Evolutionary conservation across 2,329 filamentous ascomycete genomes (phyloP).

Genomic region (Pezicula carpinea): DNA sequence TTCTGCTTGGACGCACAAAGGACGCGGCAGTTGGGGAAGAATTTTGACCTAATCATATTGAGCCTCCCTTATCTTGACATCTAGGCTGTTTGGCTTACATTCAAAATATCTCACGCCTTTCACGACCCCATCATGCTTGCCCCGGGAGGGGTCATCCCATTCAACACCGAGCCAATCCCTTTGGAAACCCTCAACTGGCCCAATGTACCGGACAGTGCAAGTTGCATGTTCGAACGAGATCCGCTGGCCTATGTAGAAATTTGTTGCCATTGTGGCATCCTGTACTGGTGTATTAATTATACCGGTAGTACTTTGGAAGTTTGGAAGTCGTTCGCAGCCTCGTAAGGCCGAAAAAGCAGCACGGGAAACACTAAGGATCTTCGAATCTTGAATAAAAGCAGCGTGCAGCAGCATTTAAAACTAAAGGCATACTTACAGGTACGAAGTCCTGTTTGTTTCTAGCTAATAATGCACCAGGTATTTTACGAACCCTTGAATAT

Average conservation of each 20-base stretch:
- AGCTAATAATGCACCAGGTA: too few relatives aligned
- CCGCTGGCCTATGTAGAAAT: slow-evolving; percentile 60
- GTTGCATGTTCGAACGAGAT: slow-evolving; percentile 72
- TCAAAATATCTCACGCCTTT: slow-evolving; percentile 75
- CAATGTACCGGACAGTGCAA: slow-evolving; percentile 83
- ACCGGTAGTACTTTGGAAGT: neutral
- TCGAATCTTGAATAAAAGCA: too few relatives aligned
- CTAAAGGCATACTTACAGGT: too few relatives aligned
- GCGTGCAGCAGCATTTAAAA: too few relatives aligned
- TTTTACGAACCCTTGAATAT: too few relatives aligned
- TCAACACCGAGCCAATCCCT: slow-evolving; percentile 87
- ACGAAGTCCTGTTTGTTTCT: too few relatives aligned
- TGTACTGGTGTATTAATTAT: neutral
- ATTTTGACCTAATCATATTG: slow-evolving; percentile 43
- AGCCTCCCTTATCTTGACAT: neutral
- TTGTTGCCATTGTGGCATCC: slow-evolving; percentile 1
- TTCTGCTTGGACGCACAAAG: slow-evolving; percentile 76
- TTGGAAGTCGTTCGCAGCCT: slow-evolving; percentile 9
- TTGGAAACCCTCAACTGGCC: slow-evolving; percentile 54
- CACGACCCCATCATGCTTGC: slow-evolving; percentile 87
- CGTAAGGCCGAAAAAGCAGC: slow-evolving; percentile 16
- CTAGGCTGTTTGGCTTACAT: slow-evolving; percentile 52
- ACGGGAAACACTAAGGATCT: neutral
- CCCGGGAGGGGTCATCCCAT: slow-evolving; percentile 84
- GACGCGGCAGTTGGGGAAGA: slow-evolving; percentile 70